phyloP scores from a whole-genome alignment of 164 flowering plant species.

The Warburgia ugandensis region DNA sequence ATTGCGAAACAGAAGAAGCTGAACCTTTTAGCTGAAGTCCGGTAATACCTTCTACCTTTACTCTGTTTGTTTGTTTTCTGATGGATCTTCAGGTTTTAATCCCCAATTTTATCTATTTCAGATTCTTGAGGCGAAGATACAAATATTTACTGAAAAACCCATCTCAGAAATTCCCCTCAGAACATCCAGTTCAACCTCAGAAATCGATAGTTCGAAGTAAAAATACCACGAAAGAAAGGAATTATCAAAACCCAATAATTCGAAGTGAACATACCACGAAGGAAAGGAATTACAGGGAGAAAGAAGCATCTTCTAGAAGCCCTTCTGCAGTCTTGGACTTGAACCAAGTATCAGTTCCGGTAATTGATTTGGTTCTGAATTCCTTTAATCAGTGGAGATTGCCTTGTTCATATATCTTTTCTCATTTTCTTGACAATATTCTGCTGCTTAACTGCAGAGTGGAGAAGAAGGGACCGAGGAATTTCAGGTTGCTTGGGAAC shows the following conservation, averaged over 20 bases:
- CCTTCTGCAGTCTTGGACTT: constrained; percentile 46
- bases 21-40: constrained; percentile 62
- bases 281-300: constrained; percentile 9
- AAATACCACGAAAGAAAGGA: neutral
- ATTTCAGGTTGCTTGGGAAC: constrained; percentile 24
- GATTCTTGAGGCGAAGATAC: constrained; percentile 54
- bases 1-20: constrained; percentile 33
- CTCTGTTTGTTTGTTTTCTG: neutral
- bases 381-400: neutral
- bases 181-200: constrained; percentile 13
- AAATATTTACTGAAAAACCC: constrained; percentile 28
- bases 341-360: constrained; percentile 46
- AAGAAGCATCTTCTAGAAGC: constrained; percentile 9
- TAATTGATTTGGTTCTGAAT: neutral
- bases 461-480: constrained; percentile 37
- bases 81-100: neutral
- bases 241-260: constrained; percentile 4
- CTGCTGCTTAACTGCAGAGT: constrained; percentile 25
- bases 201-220: constrained; percentile 4
- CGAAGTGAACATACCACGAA: constrained; percentile 4
- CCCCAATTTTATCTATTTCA: constrained; percentile 11
- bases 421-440: neutral
- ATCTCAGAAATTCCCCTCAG: constrained; percentile 9
- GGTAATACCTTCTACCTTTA: constrained; percentile 30
- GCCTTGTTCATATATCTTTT: neutral